phyloP scores from a whole-genome alignment of 2,329 filamentous ascomycete species.

The Claviceps sp. region DNA sequence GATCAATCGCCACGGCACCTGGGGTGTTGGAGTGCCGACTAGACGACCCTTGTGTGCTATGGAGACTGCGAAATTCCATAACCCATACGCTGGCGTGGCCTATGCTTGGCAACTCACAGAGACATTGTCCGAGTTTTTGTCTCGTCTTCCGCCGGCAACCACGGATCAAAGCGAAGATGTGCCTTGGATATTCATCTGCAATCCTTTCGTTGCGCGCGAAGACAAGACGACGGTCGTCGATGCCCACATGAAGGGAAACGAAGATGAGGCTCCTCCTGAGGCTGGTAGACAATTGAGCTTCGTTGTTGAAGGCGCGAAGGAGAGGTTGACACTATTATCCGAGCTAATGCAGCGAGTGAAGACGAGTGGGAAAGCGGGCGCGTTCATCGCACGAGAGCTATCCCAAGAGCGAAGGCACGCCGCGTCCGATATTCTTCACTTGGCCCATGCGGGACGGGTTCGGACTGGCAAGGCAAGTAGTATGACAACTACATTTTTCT shows the following conservation, averaged over 20 bases:
- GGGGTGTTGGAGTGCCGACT: conserved; percentile 2
- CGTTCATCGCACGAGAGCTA: conserved; percentile 31
- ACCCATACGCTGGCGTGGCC: conserved; percentile 41
- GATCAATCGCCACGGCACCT: conserved; percentile 10
- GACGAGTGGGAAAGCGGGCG: conserved; percentile 19
- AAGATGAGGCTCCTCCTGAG: conserved; percentile 35
- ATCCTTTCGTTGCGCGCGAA: conserved; percentile 38
- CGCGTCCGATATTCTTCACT: conserved; percentile 40
- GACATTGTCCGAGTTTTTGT: conserved; percentile 49
- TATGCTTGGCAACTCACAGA: conserved; percentile 53
- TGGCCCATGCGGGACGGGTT: conserved; percentile 46
- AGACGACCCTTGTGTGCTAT: not conserved
- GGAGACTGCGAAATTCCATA: conserved; percentile 31
- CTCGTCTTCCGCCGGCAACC: conserved; percentile 53
- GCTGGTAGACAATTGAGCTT: conserved; percentile 30
- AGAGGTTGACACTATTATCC: conserved; percentile 32
- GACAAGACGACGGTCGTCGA: conserved; percentile 20
- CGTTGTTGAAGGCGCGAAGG: conserved; percentile 39
- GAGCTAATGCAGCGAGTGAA: conserved; percentile 36
- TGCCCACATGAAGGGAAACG: conserved; percentile 28
- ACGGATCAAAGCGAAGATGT: conserved; percentile 32
- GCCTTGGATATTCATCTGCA: conserved; percentile 63
- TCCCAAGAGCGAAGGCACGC: conserved; percentile 35
- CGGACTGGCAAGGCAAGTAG: conserved; percentile 49
- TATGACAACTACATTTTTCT: not conserved